Evolutionary conservation across 2,329 filamentous ascomycete species (phyloP).

Genomic region (Stachybotrys echinatus): DNA sequence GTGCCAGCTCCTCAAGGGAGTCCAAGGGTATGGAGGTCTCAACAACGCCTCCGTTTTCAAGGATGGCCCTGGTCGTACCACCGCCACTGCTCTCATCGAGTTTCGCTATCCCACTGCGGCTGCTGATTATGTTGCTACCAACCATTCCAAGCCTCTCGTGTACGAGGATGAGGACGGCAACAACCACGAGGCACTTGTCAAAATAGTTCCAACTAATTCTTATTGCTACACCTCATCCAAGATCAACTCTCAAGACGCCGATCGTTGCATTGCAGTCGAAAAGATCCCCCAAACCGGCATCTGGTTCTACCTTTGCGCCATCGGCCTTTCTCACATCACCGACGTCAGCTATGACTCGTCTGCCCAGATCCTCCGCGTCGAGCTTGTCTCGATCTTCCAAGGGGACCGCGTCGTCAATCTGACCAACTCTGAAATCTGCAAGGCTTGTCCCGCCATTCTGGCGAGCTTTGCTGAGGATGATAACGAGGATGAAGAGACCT

Average conservation of each 20-base stretch:
- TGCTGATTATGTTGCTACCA: background rate
- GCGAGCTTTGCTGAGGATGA: too few species aligned
- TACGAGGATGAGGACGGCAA: background rate
- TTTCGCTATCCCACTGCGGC: slow-evolving; percentile 9
- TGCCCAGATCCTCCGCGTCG: slow-evolving; percentile 7
- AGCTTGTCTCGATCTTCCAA: slow-evolving; percentile 11
- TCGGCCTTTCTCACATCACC: slow-evolving; percentile 9
- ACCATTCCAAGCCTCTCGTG: background rate
- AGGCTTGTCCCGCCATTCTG: too few species aligned
- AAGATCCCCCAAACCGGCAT: slow-evolving; percentile 12
- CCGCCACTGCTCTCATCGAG: slow-evolving; percentile 12
- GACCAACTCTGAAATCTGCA: too few species aligned
- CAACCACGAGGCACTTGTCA: background rate
- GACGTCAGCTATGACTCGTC: background rate
- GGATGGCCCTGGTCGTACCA: background rate
- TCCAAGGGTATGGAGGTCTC: slow-evolving; percentile 10
- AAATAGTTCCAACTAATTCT: slow-evolving; percentile 9
- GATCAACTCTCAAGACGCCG: background rate
- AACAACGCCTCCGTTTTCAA: slow-evolving; percentile 5
- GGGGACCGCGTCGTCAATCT: background rate
- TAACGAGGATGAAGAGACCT: background rate
- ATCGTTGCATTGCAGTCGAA: slow-evolving; percentile 9
- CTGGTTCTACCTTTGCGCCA: slow-evolving; percentile 12
- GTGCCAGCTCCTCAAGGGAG: slow-evolving; percentile 12
- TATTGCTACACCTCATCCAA: background rate